Conservation (phyloP, 345 rosid genomes). For the thale cress (Arabidopsis thaliana) region DNA sequence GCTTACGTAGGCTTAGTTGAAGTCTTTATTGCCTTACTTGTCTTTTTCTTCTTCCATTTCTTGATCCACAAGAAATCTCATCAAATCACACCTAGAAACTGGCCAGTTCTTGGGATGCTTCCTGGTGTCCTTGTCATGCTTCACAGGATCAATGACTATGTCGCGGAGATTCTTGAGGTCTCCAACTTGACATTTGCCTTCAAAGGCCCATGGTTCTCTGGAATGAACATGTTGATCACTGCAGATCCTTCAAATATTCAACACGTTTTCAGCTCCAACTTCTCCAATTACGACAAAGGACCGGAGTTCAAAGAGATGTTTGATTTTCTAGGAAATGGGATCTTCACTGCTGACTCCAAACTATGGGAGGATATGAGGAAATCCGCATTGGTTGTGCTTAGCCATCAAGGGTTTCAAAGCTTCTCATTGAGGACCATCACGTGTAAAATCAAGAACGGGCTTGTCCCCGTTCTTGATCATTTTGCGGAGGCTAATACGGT, state of each 20-base stretch:
- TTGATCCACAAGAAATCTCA: slow-evolving; percentile 37
- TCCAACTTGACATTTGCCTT: slow-evolving; percentile 38
- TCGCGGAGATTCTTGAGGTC: slow-evolving; percentile 28
- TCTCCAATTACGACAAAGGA: slow-evolving; percentile 47
- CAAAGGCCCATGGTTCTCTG: slow-evolving; percentile 44
- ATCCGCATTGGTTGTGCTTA: slow-evolving; percentile 33
- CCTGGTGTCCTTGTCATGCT: slow-evolving; percentile 31
- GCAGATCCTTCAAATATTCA: slow-evolving; percentile 45
- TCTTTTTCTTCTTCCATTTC: slow-evolving; percentile 32
- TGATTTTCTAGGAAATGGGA: slow-evolving; percentile 46
- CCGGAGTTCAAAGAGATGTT: slow-evolving; percentile 44
- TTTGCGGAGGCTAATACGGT: slow-evolving; percentile 28
- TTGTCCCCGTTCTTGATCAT: slow-evolving; percentile 47
- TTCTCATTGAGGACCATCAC: slow-evolving; percentile 31
- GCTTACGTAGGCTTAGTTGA: slow-evolving; percentile 38
- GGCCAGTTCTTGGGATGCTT: slow-evolving; percentile 46
- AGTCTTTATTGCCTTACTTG: slow-evolving; percentile 29
- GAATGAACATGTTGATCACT: slow-evolving; percentile 42
- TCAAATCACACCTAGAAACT: slow-evolving; percentile 34
- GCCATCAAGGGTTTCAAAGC: slow-evolving; percentile 41
- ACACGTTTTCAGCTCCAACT: slow-evolving; percentile 44
- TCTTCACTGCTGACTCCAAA: slow-evolving; percentile 51
- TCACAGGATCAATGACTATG: slow-evolving; percentile 34
- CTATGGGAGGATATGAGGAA: slow-evolving; percentile 46
- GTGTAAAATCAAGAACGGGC: slow-evolving; percentile 30